Percentiles rank a stretch among this genome's conserved stretches.
phyloP scores from a whole-genome alignment of 768 basidiomycete genomes.

The Russula virescens region DNA sequence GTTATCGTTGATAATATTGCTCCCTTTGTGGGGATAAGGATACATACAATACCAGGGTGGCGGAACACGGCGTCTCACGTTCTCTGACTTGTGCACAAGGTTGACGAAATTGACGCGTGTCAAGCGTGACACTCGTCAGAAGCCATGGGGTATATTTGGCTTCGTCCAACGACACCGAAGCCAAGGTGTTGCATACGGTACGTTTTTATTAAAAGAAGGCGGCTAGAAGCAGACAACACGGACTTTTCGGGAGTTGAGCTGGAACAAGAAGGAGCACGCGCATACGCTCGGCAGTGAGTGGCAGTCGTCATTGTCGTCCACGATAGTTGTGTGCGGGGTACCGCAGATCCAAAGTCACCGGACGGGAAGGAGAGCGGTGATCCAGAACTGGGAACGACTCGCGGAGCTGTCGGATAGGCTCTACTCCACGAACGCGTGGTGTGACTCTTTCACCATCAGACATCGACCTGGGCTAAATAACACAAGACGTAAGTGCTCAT shows the following conservation, averaged over 20 bases:
- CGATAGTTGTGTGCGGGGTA: neutral
- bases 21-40: neutral
- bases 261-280: neutral
- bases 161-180: conserved; percentile 4
- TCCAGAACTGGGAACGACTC: conserved; percentile 12
- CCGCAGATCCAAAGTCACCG: conserved; percentile 19
- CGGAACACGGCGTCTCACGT: neutral
- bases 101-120: conserved; percentile 3
- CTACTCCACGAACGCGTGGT: neutral
- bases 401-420: conserved; percentile 8
- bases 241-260: neutral
- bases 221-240: conserved; percentile 10
- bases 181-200: neutral
- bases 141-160: neutral
- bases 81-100: neutral
- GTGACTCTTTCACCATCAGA: conserved; percentile 5
- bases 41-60: neutral
- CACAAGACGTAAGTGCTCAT: conserved; percentile 6
- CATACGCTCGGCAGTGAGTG: neutral
- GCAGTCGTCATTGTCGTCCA: neutral
- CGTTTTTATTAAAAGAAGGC: conserved; percentile 16
- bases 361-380: neutral
- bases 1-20: neutral
- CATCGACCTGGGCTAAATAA: neutral
- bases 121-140: conserved; percentile 11